phyloP scores from a whole-genome alignment of 1,284 basidiomycete genomes.

The Fomes fomentarius region DNA sequence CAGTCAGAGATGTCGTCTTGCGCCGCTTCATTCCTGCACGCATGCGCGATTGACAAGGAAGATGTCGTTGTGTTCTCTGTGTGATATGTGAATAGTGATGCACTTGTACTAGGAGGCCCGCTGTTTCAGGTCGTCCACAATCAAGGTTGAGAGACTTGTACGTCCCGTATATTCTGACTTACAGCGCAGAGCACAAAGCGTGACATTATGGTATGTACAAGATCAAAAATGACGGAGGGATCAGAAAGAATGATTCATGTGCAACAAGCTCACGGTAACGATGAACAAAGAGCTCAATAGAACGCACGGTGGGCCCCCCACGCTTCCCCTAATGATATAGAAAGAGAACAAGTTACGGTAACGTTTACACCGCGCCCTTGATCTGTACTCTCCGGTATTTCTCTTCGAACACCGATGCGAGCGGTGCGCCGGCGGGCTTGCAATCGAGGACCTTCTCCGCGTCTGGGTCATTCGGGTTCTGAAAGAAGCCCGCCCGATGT shows the following conservation, averaged over 20 bases:
- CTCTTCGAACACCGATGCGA: conserved; percentile 66
- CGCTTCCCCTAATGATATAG: background rate
- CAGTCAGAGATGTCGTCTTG: conserved; percentile 85
- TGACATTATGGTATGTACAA: background rate
- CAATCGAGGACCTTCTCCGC: conserved; percentile 69
- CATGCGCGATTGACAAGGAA: conserved; percentile 75
- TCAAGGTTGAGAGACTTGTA: background rate
- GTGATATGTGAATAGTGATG: no score
- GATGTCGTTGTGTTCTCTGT: no score
- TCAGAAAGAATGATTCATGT: background rate
- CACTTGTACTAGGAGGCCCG: no score
- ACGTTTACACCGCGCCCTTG: conserved; percentile 53
- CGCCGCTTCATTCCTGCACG: conserved; percentile 89
- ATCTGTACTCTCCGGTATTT: conserved; percentile 79
- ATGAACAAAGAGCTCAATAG: background rate
- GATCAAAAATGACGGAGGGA: background rate
- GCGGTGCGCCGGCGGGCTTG: conserved; percentile 54
- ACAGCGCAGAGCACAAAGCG: background rate
- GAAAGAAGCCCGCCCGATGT: conserved; percentile 75
- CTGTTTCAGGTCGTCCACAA: no score
- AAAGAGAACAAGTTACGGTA: background rate
- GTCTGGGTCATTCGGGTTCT: conserved; percentile 63
- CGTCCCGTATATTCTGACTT: background rate
- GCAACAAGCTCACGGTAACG: background rate
- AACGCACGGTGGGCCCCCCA: background rate